Evolutionary conservation across 495 filamentous ascomycete genomes (phyloP).

Genomic region (Penicillium salamii): DNA sequence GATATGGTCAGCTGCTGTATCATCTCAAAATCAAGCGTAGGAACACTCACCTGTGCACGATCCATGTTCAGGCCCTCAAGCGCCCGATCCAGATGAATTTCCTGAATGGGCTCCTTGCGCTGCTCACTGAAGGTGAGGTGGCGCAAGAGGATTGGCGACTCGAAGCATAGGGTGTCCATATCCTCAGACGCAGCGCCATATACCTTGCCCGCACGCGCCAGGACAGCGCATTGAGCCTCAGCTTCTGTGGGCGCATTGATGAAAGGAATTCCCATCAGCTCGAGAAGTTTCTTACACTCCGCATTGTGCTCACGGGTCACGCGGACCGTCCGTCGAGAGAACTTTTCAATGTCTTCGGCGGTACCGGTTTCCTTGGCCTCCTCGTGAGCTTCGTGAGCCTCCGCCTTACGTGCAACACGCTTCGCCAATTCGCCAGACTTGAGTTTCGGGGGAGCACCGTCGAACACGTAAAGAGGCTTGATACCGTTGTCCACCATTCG

Average conservation of each 20-base stretch:
- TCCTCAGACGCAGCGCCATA: slow-evolving; percentile 96
- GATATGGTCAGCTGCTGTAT: neutral
- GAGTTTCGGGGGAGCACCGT: slow-evolving; percentile 92
- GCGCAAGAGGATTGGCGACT: slow-evolving; percentile 83
- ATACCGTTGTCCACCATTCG: slow-evolving; percentile 98
- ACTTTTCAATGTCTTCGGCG: slow-evolving; percentile 96
- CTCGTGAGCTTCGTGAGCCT: slow-evolving; percentile 82
- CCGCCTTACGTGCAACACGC: slow-evolving; percentile 84
- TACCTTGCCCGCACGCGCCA: slow-evolving; percentile 90
- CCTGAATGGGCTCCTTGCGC: slow-evolving; percentile 94
- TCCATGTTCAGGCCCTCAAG: slow-evolving; percentile 86
- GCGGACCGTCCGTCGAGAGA: slow-evolving; percentile 87
- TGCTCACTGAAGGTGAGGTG: slow-evolving; percentile 97
- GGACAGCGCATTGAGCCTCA: slow-evolving; percentile 90
- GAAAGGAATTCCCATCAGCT: slow-evolving; percentile 93
- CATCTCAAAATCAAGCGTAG: neutral
- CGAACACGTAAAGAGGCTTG: slow-evolving; percentile 97
- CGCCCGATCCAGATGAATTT: slow-evolving; percentile 82
- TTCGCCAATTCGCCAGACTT: slow-evolving; percentile 96
- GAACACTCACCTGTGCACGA: slow-evolving; percentile 62
- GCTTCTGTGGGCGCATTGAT: slow-evolving; percentile 95
- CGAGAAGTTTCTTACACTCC: slow-evolving; percentile 86
- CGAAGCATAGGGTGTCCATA: slow-evolving; percentile 98
- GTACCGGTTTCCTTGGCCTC: slow-evolving; percentile 98
- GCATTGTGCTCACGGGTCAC: slow-evolving; percentile 96